Evolutionary conservation across 768 basidiomycete species (phyloP), one percentile per base, ranked within the genome.

Genomic region (Dacryopinax primogenitus): DNA sequence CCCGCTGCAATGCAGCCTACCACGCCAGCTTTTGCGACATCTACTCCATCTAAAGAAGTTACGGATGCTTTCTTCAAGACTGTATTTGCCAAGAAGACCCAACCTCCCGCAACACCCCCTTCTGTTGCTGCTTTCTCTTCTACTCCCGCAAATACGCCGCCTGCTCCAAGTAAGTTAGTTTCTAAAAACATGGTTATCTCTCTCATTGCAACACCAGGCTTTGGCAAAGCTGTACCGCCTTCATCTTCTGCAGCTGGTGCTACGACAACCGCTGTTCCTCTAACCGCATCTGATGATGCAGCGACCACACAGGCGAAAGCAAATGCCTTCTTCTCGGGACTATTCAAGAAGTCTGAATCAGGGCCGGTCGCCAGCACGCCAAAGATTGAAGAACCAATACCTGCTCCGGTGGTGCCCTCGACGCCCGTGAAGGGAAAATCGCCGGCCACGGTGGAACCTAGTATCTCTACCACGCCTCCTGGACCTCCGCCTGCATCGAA

Each of bases 21-120:
- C 13, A 9, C 51, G 15, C 26, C 26, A 9, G 9, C 51, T 58
- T 13, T 30, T 32, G 30, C 51, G 13, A 11, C 37, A n/a, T 21
- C 23, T 6, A 32, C 11, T 21, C 51, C 51, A 9, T 21, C 51
- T 3, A 58, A 58, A 30, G 23, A 26, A 18, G 51, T 58, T 18
- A 58, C 51, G 3, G 51, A 58, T 21, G 51, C 51, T 11, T 58
- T 58, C 51, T 58, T 58, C 51, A 58, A 58, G 26, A 58, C 9
- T 21, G 51, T 58, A 3, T 58, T 58, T 18, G 51, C 51, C 21
- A 58, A 58, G 26, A 58, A 58, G 26, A 23, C 51, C 9, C 26
- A 58, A 6, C 26, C 51, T 23, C 41, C 41, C 41, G 41, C 41
- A 3, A 44, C 41, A 18, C 41, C 41, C 4, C 41, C 41, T 6